Percentiles rank a stretch among this genome's conserved stretches.
Conservation (phyloP, 179 eudicot species). For the Spinacia oleracea region DNA sequence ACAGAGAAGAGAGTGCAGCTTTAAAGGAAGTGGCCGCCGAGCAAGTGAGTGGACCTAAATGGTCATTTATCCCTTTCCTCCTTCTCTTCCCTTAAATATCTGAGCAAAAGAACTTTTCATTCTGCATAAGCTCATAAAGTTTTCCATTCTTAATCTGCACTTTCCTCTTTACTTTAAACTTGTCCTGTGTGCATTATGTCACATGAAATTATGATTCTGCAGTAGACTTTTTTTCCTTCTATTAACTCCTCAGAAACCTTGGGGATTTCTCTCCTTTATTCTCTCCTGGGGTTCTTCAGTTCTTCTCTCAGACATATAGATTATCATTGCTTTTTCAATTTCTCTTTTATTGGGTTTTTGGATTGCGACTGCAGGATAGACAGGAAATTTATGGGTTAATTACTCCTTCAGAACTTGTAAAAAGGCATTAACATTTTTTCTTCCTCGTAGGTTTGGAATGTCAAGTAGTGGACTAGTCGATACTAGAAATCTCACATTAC, state of each 20-base stretch:
- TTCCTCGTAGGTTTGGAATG: background rate
- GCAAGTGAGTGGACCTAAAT: conserved; percentile 29
- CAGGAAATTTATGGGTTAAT: too few relatives aligned
- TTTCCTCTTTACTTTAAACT: background rate
- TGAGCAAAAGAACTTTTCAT: background rate
- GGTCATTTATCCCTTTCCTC: background rate
- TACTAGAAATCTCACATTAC: background rate
- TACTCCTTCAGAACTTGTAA: too few relatives aligned
- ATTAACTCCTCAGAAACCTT: background rate
- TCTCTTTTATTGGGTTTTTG: too few relatives aligned
- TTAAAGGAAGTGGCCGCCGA: conserved; percentile 27
- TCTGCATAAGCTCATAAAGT: background rate
- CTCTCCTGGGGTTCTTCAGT: background rate
- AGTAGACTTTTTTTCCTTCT: background rate
- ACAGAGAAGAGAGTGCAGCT: conserved; percentile 17
- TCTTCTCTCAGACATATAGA: background rate
- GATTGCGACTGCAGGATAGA: too few relatives aligned
- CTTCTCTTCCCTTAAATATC: background rate
- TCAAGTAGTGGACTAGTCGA: background rate
- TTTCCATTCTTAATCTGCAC: background rate
- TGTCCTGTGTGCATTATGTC: background rate
- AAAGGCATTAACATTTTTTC: background rate
- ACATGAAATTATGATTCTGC: background rate
- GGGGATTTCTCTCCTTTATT: background rate
- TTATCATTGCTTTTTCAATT: too few relatives aligned